Evolutionary conservation across 768 basidiomycete species (phyloP).

Genomic region (Auricularia cornea): DNA sequence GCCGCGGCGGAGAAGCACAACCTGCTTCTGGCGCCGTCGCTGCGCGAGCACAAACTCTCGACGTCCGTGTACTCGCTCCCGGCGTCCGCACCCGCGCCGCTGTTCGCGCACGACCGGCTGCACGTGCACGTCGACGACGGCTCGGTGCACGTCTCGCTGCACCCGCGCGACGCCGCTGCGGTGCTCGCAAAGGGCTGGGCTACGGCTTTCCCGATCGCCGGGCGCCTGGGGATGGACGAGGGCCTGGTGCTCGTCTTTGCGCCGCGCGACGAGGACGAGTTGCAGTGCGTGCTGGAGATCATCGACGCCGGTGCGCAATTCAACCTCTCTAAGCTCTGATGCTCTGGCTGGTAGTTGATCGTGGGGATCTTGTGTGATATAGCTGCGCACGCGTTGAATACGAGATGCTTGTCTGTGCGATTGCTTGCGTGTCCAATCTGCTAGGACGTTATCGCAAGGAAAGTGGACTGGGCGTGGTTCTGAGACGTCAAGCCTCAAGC

Average conservation of each 20-base stretch:
- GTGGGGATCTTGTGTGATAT: too few species aligned
- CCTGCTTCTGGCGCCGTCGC: slow-evolving; percentile 2
- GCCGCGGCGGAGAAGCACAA: neutral
- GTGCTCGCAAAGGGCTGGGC: slow-evolving; percentile 4
- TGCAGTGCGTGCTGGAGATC: slow-evolving; percentile 2
- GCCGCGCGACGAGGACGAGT: slow-evolving; percentile 5
- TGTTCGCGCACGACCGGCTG: neutral
- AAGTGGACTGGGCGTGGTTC: too few species aligned
- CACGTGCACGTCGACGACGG: slow-evolving; percentile 5
- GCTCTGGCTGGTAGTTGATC: too few species aligned
- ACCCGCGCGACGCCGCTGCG: slow-evolving; percentile 2
- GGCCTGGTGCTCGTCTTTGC: slow-evolving; percentile 4
- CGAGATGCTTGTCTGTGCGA: too few species aligned
- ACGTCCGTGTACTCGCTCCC: neutral
- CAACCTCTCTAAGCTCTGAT: neutral
- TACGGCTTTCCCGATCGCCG: neutral
- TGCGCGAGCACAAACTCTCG: slow-evolving; percentile 1
- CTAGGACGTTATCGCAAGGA: too few species aligned
- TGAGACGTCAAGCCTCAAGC: too few species aligned
- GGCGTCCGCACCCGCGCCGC: neutral
- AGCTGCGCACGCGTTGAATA: too few species aligned
- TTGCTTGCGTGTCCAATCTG: too few species aligned
- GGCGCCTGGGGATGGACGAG: neutral
- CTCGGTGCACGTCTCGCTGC: neutral
- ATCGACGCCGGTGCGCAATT: slow-evolving; percentile 5